A percentile compares a stretch with the other conserved stretches of the same genome.
phyloP scores from a whole-genome alignment of 176 grass and related monocot genomes.

The Pontederia paniculata region DNA sequence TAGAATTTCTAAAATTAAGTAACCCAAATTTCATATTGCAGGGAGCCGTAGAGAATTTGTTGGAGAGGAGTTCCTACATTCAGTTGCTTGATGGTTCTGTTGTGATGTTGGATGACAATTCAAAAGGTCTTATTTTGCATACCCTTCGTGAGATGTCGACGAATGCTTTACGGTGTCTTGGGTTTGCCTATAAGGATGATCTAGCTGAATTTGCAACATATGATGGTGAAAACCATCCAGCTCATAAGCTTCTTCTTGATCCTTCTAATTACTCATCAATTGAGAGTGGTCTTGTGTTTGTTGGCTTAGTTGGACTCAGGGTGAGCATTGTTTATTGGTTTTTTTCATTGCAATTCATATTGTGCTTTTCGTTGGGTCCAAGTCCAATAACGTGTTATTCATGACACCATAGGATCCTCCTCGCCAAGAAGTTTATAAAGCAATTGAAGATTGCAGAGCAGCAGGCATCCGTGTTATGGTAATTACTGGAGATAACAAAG shows the following conservation, averaged over 20 bases:
- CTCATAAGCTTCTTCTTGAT: slow-evolving; percentile 88
- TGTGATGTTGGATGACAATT: slow-evolving; percentile 52
- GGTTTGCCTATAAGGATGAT: slow-evolving; percentile 89
- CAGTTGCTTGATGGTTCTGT: slow-evolving; percentile 80
- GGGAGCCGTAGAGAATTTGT: slow-evolving; percentile 88
- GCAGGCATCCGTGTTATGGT: slow-evolving; percentile 96
- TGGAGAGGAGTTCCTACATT: slow-evolving; percentile 68
- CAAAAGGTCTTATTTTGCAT: slow-evolving; percentile 41
- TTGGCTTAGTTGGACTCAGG: slow-evolving; percentile 73
- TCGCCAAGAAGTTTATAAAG: slow-evolving; percentile 74
- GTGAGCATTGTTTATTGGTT: slow-evolving; percentile 25
- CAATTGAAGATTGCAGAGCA: slow-evolving; percentile 96
- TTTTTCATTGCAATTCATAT: neutral
- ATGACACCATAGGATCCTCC: slow-evolving; percentile 65
- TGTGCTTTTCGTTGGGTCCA: neutral
- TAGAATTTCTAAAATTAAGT: neutral
- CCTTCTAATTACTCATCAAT: slow-evolving; percentile 80
- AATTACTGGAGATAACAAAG: slow-evolving; percentile 98
- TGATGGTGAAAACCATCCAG: slow-evolving; percentile 86
- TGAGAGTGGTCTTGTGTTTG: slow-evolving; percentile 69
- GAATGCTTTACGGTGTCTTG: slow-evolving; percentile 85
- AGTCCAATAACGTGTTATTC: too few species aligned
- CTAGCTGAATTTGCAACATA: slow-evolving; percentile 70
- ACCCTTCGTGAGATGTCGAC: slow-evolving; percentile 85
- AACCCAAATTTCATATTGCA: slow-evolving; percentile 27